Base-by-base conservation (phyloP, 108 stramenopile genomes). In the Cylindrotheca fusiformis region DNA sequence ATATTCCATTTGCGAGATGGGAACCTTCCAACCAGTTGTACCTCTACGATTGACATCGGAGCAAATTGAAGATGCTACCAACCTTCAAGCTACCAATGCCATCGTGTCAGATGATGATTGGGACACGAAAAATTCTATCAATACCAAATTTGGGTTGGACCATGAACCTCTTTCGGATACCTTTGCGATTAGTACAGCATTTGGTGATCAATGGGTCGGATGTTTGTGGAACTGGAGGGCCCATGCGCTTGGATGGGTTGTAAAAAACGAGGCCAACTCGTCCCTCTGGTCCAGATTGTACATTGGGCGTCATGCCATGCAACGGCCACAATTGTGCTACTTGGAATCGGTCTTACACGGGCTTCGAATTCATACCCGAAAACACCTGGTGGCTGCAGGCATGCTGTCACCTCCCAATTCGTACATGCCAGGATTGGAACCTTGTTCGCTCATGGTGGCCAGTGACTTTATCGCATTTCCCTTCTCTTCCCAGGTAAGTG, bases 191-290 rank as follows among this genome's bases (percentile, higher is more conserved):
- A 74, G 60, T 67, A 52, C 70, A 17, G 29, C 29, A 2, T 27
- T 18, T 28, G 45, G 17, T 21, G 52, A 46, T 18, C 57, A 52
- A 0, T 71, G 70, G 70, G 18, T 64, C 44, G 70, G 70, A 3
- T 71, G 70, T 58, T 32, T 66, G 2, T 73, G 72, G 72, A 66
- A 55, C 56, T 73, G 72, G 72, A 58, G 72, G 32, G 22, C 51
- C 23, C 54, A 73, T 27, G 45, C 65, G 1, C 28, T 73, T 30
- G 65, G 72, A 10, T 60, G 50, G 65, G 55, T 65, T 46, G 32
- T 73, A 33, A 59, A 68, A 63, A 22, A 68, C 4, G 25, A 48
- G 17, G 27, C 50, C 1, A 52, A 2, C 12, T 2, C 24, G 20
- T 23, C 31, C 12, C 19, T 27, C 46, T 71, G 70, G 70, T 56